phyloP scores from a whole-genome alignment of 805 yeast genomes.

The Kuraishia floccosa region DNA sequence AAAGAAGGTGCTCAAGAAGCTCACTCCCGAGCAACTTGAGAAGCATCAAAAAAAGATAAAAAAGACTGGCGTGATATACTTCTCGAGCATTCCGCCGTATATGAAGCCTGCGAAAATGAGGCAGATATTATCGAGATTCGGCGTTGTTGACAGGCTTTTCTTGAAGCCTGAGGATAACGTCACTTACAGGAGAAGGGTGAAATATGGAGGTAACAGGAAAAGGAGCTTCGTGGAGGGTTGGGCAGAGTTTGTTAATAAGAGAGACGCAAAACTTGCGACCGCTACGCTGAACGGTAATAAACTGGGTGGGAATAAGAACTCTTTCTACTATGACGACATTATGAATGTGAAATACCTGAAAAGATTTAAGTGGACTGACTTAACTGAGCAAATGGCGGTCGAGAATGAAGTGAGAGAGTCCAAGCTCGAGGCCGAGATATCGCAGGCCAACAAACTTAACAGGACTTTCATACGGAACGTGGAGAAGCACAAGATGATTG shows the following conservation, averaged over 20 bases:
- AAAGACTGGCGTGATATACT: constrained; percentile 85
- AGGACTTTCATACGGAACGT: constrained; percentile 76
- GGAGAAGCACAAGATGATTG: constrained; percentile 74
- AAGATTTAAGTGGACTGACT: constrained; percentile 90
- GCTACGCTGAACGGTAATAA: constrained; percentile 78
- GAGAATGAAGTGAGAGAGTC: constrained; percentile 86
- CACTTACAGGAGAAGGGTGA: constrained; percentile 54
- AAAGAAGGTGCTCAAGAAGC: constrained; percentile 36
- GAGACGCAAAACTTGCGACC: constrained; percentile 84
- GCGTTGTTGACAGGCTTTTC: constrained; percentile 78
- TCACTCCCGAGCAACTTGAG: constrained; percentile 44
- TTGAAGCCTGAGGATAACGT: constrained; percentile 75
- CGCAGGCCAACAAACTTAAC: constrained; percentile 82
- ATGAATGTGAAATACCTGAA: constrained; percentile 82
- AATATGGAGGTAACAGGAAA: constrained; percentile 88
- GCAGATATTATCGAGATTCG: constrained; percentile 72
- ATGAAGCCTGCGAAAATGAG: constrained; percentile 92
- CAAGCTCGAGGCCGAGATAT: constrained; percentile 76
- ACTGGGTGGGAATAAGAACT: constrained; percentile 86
- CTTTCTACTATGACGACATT: constrained; percentile 88
- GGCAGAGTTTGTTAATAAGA: constrained; percentile 82
- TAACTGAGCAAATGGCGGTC: constrained; percentile 85
- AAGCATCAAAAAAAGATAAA: constrained; percentile 43
- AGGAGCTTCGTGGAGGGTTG: constrained; percentile 88
- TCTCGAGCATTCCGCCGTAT: constrained; percentile 88